phyloP scores from a whole-genome alignment of 1,284 basidiomycete genomes.

The Rhodofomes roseus region DNA sequence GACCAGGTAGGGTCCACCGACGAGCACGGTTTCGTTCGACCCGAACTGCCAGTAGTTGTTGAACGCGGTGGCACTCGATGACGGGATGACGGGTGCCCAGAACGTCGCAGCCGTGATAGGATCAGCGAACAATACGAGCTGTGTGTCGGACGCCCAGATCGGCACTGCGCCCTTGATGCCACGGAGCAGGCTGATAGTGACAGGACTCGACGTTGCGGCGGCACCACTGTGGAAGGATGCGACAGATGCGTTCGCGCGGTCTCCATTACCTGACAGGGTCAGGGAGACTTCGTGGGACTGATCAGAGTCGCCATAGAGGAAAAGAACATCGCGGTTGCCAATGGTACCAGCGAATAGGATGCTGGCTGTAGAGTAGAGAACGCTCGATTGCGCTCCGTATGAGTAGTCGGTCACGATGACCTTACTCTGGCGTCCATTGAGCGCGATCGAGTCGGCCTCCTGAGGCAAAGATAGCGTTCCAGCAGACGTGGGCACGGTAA shows the following conservation, averaged over 20 bases:
- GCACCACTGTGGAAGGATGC: conserved; percentile 27
- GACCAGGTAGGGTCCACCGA: conserved; percentile 54
- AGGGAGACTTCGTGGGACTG: conserved; percentile 63
- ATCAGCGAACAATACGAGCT: conserved; percentile 66
- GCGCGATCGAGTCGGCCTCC: conserved; percentile 46
- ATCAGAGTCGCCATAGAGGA: conserved; percentile 57
- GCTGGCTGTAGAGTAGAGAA: conserved; percentile 65
- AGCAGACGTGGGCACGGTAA: conserved; percentile 50
- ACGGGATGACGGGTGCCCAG: conserved; percentile 45
- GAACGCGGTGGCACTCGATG: conserved; percentile 25
- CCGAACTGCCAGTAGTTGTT: conserved; percentile 48
- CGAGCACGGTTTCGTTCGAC: conserved; percentile 45
- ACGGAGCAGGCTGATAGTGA: conserved; percentile 45
- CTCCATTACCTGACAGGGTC: conserved; percentile 38
- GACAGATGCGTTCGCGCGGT: conserved; percentile 28
- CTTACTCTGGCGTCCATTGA: conserved; percentile 70
- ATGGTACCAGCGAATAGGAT: conserved; percentile 67
- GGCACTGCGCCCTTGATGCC: conserved; percentile 58
- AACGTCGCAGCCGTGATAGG: conserved; percentile 55
- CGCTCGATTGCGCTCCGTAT: conserved; percentile 50
- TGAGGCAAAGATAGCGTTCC: conserved; percentile 53
- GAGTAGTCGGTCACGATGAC: conserved; percentile 64
- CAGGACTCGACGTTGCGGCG: conserved; percentile 15
- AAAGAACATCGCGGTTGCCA: conserved; percentile 62
- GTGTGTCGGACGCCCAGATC: conserved; percentile 59